Evolutionary conservation across 2,329 filamentous ascomycete species (phyloP), one percentile per base, ranked within the genome.

Genomic region (Ophiostoma sp.): DNA sequence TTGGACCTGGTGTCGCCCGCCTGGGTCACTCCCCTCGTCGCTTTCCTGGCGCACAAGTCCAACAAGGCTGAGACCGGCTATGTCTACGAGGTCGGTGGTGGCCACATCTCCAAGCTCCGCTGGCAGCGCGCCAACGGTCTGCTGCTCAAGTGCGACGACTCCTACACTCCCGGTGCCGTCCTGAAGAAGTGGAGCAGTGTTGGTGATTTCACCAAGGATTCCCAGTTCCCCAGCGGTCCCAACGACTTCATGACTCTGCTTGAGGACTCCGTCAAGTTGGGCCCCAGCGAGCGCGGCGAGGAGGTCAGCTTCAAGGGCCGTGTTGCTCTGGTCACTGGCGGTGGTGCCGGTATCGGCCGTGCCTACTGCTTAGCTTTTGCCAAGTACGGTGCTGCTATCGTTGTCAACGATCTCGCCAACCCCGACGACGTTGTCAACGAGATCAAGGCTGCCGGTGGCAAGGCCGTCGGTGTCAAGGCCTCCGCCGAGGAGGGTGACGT

Each of bases 331-430:
- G 84, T 97, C 73, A 97, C 93, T 68, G 93, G 93, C 74, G 92
- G 89, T 74, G 93, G 93, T 78, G 91, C 89, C 75, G 93, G 88
- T 78, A 93, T 99, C 71, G 95, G 95, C 71, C 92, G 95, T 68
- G 88, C 91, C 67, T 99, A 99, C 81, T 89, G 87, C 75, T 83
- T 98, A 75, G 90, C 92, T 62, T 96, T 78, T 89, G 90, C 91
- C 72, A 92, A 90, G 80, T 84, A 87, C 68, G 92, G 92, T 71
- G 92, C 92, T 49, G 88, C 90, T 66, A 83, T 99, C 40, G 94
- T 98, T 45, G 92, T 99, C 74, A 99, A 99, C 80, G 95, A 99
- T 77, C 84, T 99, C n/a, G 86, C 89, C 65, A 89, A 98, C 82
- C 95, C 95, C 5, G 93, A 97, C 76, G 85, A 86, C 65, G 92